Evolutionary conservation across 2,329 filamentous ascomycete genomes (phyloP).

Genomic region (Westerdykella sp.): DNA sequence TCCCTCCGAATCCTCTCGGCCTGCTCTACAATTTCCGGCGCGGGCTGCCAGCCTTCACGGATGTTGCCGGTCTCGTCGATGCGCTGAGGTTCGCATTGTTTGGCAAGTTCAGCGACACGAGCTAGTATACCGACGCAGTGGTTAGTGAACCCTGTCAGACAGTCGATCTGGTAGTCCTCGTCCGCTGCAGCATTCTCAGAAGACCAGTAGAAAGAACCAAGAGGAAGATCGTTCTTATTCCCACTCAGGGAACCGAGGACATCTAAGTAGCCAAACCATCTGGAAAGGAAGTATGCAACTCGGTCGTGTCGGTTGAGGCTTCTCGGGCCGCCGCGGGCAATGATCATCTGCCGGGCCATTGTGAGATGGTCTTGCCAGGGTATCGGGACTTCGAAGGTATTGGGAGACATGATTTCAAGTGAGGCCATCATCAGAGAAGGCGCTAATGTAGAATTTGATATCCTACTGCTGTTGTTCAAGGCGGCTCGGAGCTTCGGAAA

Average conservation of each 20-base stretch:
- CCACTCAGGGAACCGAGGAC: constrained; percentile 68
- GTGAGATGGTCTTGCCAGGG: constrained; percentile 75
- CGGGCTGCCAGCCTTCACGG: constrained; percentile 53
- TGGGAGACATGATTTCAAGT: constrained; percentile 75
- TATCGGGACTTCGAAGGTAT: constrained; percentile 72
- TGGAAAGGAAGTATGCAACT: constrained; percentile 66
- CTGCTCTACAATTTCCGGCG: constrained; percentile 47
- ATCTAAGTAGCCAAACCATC: constrained; percentile 81
- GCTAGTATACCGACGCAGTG: constrained; percentile 65
- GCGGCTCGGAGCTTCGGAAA: constrained; percentile 65
- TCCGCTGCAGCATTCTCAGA: constrained; percentile 45
- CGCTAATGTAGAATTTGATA: constrained; percentile 68
- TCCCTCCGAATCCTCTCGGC: constrained; percentile 57
- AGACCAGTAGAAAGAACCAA: constrained; percentile 40
- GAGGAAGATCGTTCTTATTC: constrained; percentile 39
- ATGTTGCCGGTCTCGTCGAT: constrained; percentile 51
- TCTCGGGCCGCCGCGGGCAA: constrained; percentile 56
- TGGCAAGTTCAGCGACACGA: constrained; percentile 64
- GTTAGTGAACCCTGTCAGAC: constrained; percentile 72
- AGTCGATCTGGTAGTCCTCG: constrained; percentile 67
- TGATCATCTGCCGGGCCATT: constrained; percentile 69
- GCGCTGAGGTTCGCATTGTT: constrained; percentile 60
- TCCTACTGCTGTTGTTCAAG: constrained; percentile 53
- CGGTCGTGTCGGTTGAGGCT: constrained; percentile 45
- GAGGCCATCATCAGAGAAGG: constrained; percentile 82